A percentile compares a stretch with the other conserved stretches of the same genome.
Conservation (phyloP, 331 rosid species). For the Pyracantha coccinea region DNA sequence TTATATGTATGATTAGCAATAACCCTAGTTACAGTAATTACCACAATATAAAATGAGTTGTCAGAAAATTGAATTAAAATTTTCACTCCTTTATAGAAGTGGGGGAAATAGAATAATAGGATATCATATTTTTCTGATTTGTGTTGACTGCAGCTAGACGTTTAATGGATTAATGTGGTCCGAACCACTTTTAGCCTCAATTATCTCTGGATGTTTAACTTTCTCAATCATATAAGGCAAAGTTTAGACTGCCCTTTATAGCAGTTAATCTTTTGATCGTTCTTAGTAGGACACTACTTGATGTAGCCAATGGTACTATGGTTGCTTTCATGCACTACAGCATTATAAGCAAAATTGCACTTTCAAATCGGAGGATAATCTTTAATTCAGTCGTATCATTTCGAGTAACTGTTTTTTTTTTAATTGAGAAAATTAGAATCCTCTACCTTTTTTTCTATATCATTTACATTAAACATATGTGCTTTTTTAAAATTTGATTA, state of each 20-base stretch:
- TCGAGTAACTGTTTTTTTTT: no score
- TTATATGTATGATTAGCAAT: not conserved
- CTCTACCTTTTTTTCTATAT: no score
- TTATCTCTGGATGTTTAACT: not conserved
- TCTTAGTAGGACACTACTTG: no score
- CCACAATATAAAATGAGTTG: not conserved
- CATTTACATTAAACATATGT: no score
- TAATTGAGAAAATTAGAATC: no score
- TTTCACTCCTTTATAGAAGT: not conserved
- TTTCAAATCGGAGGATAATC: no score
- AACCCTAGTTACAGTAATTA: conserved; percentile 6
- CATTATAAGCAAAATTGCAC: no score
- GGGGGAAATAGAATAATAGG: not conserved
- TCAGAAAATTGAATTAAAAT: not conserved
- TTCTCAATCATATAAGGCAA: not conserved
- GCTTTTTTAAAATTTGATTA: no score
- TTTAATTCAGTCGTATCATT: no score
- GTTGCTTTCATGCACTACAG: not conserved
- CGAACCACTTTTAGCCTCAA: not conserved
- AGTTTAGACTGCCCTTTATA: not conserved
- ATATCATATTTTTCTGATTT: not conserved
- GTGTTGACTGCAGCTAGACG: not conserved
- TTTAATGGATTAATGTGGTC: not conserved
- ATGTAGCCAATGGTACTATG: no score
- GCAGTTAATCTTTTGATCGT: not conserved